phyloP scores from a whole-genome alignment of 129 eudicot genomes.

The Chrysanthemum seticuspe region DNA sequence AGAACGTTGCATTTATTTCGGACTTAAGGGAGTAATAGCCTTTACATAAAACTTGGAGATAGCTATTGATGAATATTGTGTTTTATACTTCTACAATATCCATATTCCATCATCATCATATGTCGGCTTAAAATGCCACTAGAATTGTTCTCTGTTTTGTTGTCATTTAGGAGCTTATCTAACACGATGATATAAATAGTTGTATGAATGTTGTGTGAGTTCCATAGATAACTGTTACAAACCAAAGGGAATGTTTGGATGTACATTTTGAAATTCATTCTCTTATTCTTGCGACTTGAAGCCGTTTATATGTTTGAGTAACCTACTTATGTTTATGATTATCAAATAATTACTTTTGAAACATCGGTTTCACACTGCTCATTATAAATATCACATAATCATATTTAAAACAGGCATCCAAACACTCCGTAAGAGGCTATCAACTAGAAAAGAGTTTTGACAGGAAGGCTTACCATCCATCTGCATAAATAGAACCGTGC shows the following conservation, averaged over 20 bases:
- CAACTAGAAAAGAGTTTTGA: neutral
- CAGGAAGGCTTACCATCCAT: slow-evolving; percentile 71
- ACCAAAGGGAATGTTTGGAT: no score
- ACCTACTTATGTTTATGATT: no score
- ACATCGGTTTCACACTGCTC: no score
- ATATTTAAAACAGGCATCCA: neutral
- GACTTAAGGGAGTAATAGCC: neutral
- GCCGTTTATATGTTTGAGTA: no score
- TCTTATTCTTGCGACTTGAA: no score
- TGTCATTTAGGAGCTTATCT: neutral
- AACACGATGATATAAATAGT: neutral
- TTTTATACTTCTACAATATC: neutral
- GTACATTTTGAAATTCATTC: no score
- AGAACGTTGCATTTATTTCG: neutral
- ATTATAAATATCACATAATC: neutral
- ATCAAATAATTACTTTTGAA: no score
- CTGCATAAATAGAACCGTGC: slow-evolving; percentile 87
- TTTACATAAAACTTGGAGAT: neutral
- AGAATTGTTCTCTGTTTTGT: no score
- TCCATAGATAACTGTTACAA: no score
- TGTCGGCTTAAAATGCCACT: no score
- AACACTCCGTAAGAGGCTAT: neutral
- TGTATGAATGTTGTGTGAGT: neutral
- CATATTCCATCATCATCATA: neutral
- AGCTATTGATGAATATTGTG: neutral